Evolutionary conservation across 192 early-diverging fungal genomes (phyloP).

Genomic region (Coemansia sp.): DNA sequence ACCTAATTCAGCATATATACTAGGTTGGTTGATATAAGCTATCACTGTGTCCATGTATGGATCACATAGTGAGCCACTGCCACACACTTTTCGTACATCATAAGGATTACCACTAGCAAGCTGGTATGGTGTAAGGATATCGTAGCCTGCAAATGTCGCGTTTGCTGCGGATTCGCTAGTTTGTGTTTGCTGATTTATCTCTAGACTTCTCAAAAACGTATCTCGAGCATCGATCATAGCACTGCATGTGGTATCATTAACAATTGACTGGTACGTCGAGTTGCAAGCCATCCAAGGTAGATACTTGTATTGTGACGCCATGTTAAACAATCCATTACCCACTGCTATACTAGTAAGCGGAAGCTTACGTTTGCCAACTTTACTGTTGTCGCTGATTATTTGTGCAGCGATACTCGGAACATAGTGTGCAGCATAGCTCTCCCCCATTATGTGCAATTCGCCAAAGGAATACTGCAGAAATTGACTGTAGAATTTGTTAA

Average conservation of each 20-base stretch:
- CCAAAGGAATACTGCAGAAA: constrained; percentile 72
- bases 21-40: constrained; percentile 66
- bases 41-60: constrained; percentile 71
- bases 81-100: constrained; percentile 84
- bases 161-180: constrained; percentile 13
- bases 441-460: constrained; percentile 84
- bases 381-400: constrained; percentile 66
- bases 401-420: constrained; percentile 80
- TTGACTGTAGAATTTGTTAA: constrained; percentile 77
- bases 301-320: constrained; percentile 77
- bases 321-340: constrained; percentile 88
- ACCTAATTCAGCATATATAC: constrained; percentile 69
- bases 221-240: constrained; percentile 57
- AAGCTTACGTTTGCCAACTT: constrained; percentile 28
- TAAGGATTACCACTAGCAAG: constrained; percentile 85
- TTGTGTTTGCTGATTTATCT: background rate
- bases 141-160: constrained; percentile 71
- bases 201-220: constrained; percentile 8
- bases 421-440: constrained; percentile 86
- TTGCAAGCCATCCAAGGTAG: constrained; percentile 71
- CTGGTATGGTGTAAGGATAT: constrained; percentile 73
- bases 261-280: constrained; percentile 65
- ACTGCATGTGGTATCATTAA: constrained; percentile 63
- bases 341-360: constrained; percentile 72
- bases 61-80: constrained; percentile 77